Evolutionary conservation across 106 monocot genomes (phyloP), one percentile per base, ranked within the genome.

Genomic region (Acanthochlamys bracteata): DNA sequence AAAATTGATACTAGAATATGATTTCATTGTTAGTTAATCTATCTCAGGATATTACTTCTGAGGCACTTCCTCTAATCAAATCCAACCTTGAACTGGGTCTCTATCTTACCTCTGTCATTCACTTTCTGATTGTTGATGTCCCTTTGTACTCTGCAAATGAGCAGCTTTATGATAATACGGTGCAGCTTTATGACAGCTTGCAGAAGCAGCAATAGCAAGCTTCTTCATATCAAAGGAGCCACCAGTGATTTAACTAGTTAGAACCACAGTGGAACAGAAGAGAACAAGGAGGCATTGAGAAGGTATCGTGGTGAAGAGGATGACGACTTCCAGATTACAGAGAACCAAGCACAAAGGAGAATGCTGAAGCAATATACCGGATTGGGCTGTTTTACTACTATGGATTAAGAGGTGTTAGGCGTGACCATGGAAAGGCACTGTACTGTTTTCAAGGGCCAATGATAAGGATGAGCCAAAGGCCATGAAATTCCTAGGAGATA

Each of bases 401-500:
- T 65, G 96, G 96, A 0, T 55, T 98, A 61, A 74, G 88, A 42
- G 96, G 96, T 11, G 46, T 96, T 40, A 73, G 83, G 64, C 77
- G 85, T 20, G 80, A 98, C 60, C 73, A 92, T 41, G 52, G 23
- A 12, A 98, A 88, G 70, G 91, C 96, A 0, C 24, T 80, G 26
- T 25, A 76, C 39, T 98, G 88, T 92, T 98, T 49, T 74, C 72
- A 0, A 92, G 81, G 76, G 85, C 96, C 0, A 91, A 79, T 14
- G 88, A 91, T 52, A 98, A 88, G 63, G 85, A 88, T 42, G 91
- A 98, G 17, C 79, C 79, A 0, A 78, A 78, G 24, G 74, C 88
- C 7, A 83, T 88, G 88, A 91, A 92, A 65, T 72, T 92, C 26
- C 80, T 98, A 17, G 96, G 96, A 20, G 96, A 98, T 72, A 98